Percentiles rank a stretch among this genome's conserved stretches.
These are phyloP conservation scores for Angomonas deanei DNA, from an alignment of 208 protist species.

Conservation along the genomic window DNA sequence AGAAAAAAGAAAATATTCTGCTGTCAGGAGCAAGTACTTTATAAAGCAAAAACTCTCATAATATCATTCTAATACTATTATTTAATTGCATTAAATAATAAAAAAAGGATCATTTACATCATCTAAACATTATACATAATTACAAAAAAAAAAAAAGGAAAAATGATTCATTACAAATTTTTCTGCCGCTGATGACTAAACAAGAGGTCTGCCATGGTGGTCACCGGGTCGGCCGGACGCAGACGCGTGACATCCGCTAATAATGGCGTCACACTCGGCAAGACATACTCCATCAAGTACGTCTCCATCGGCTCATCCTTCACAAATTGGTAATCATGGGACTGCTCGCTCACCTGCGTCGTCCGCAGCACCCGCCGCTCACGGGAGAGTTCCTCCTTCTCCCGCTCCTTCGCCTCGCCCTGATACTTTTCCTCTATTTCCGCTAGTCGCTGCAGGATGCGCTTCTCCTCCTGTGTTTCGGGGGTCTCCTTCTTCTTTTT, in stretches of 20 bases:
- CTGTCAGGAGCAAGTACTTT: background rate
- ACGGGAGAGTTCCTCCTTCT: constrained; percentile 20
- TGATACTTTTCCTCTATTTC: constrained; percentile 8
- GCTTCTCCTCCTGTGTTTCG: constrained; percentile 1
- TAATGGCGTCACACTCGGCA: constrained; percentile 88
- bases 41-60: too few relatives aligned
- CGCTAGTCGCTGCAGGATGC: constrained; percentile 8
- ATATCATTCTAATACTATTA: too few relatives aligned
- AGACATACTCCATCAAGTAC: constrained; percentile 92
- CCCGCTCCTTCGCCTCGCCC: constrained; percentile 18
- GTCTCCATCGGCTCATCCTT: constrained; percentile 60
- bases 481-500: background rate
- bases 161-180: constrained; percentile 20
- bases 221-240: constrained; percentile 89
- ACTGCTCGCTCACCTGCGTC: constrained; percentile 50
- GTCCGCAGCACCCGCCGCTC: constrained; percentile 53
- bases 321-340: constrained; percentile 10
- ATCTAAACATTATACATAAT: background rate
- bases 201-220: constrained; percentile 85
- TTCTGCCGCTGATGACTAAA: constrained; percentile 75
- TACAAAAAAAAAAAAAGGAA: too few relatives aligned
- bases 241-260: constrained; percentile 84
- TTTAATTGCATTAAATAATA: too few relatives aligned
- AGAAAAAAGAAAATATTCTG: background rate
- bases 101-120: background rate